Conservation (phyloP, 192 early-diverging fungal genomes). For the Podila minutissima region DNA sequence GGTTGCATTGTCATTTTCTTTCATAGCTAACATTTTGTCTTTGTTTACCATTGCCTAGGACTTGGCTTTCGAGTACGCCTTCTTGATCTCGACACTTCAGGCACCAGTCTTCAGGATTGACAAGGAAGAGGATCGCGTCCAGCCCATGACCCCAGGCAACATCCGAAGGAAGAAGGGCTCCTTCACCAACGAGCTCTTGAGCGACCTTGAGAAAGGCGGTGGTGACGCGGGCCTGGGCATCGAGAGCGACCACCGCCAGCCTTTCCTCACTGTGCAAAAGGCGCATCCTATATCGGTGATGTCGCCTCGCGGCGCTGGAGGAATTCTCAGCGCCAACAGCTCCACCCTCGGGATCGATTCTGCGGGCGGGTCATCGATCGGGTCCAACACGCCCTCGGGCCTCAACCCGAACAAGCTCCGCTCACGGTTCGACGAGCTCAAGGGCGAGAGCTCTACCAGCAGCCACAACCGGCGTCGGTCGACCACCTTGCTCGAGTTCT, state of each 20-base stretch:
- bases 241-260: conserved; percentile 23
- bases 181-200: conserved; percentile 28
- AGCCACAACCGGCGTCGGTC: conserved; percentile 29
- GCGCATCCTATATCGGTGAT: not conserved
- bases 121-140: conserved; percentile 16
- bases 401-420: not conserved
- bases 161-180: conserved; percentile 22
- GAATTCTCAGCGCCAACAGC: not conserved
- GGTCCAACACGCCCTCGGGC: not conserved
- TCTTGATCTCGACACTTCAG: conserved; percentile 62
- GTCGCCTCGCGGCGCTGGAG: not conserved
- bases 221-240: conserved; percentile 2
- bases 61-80: conserved; percentile 61
- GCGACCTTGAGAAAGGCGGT: conserved; percentile 15
- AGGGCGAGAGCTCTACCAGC: not conserved
- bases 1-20: not conserved
- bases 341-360: not conserved
- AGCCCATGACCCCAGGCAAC: conserved; percentile 12
- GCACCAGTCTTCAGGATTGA: conserved; percentile 39
- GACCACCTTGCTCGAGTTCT: conserved; percentile 31
- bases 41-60: conserved; percentile 15
- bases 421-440: conserved; percentile 24
- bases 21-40: not conserved
- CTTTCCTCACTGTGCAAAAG: conserved; percentile 6
- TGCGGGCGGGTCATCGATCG: not conserved